Base-by-base conservation (phyloP, 2,329 filamentous ascomycete genomes). In the Cercospora sojina region DNA sequence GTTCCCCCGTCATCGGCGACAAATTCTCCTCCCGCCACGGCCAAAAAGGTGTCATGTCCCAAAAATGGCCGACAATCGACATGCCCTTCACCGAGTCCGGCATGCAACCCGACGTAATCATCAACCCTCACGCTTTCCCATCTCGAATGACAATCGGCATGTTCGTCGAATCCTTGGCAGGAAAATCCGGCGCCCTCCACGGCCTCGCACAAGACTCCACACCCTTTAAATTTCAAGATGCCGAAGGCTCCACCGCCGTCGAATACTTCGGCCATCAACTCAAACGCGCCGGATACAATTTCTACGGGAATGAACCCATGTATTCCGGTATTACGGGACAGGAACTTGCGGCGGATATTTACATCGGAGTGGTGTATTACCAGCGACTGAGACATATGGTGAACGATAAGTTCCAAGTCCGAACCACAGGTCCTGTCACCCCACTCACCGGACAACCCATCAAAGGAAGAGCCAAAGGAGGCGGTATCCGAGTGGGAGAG, bases 81-180 rank as follows among this genome's bases (percentile, higher is more conserved):
- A 95, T 99, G 91, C 95, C 95, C 3, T 99, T 98, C 81, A 93
- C 92, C 2, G 95, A 99, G 81, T 91, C 91, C 5, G 95, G 95
- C 62, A 98, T 99, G 68, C 93, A 97, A 76, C 95, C 95, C 9
- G 95, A 99, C 80, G 86, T 97, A 74, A 99, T 99, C 80, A 99
- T 99, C 84, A 99, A 99, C 82, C 95, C 95, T 47, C 95, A 99
- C 85, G 95, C 95, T 76, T 99, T 99, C 86, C 95, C 95, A 7
- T 98, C 94, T 55, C 93, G 95, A 80, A 99, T 99, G 95, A 99
- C 95, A 20, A 99, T 99, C 77, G 95, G 95, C 77, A 98, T 98
- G 92, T 98, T 99, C 80, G 88, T 99, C 76, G 95, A 99, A 83
- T 97, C 93, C 5, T 86, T 99, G 61, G 95, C 95, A 9, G 95